Percentiles rank a stretch among this genome's conserved stretches.
Conservation (phyloP, 2,329 filamentous ascomycete genomes). For the Microdochium paspali region DNA sequence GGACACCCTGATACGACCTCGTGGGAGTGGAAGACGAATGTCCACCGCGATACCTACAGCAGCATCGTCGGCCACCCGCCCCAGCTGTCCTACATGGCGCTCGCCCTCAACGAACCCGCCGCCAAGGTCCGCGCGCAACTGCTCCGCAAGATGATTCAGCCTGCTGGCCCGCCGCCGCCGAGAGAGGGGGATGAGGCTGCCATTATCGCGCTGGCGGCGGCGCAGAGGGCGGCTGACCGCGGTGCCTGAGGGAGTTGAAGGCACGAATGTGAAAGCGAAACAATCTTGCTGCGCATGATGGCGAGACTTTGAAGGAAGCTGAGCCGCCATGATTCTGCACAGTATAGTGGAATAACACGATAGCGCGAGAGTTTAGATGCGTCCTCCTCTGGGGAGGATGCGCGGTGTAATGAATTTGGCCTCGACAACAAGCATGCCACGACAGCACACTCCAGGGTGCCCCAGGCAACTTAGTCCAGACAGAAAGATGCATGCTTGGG, state of each 20-base stretch:
- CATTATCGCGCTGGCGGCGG: constrained; percentile 9
- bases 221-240: neutral
- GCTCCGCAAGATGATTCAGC: constrained; percentile 70
- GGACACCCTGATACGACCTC: constrained; percentile 94
- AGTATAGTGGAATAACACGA: too few species aligned
- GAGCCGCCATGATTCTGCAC: too few species aligned
- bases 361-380: too few species aligned
- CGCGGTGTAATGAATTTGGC: too few species aligned
- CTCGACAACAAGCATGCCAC: too few species aligned
- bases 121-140: constrained; percentile 72
- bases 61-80: constrained; percentile 86
- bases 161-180: constrained; percentile 46
- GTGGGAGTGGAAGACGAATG: constrained; percentile 96
- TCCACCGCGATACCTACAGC: constrained; percentile 85
- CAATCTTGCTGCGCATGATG: too few species aligned
- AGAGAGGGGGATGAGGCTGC: constrained; percentile 36
- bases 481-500: too few species aligned
- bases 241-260: neutral
- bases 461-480: too few species aligned
- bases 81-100: constrained; percentile 77
- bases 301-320: too few species aligned
- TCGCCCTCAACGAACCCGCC: constrained; percentile 77
- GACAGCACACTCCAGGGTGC: too few species aligned
- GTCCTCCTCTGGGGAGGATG: too few species aligned
- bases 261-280: too few species aligned